Evolutionary conservation across 2,329 filamentous ascomycete genomes (phyloP).

Genomic region (Fusarium foetens): DNA sequence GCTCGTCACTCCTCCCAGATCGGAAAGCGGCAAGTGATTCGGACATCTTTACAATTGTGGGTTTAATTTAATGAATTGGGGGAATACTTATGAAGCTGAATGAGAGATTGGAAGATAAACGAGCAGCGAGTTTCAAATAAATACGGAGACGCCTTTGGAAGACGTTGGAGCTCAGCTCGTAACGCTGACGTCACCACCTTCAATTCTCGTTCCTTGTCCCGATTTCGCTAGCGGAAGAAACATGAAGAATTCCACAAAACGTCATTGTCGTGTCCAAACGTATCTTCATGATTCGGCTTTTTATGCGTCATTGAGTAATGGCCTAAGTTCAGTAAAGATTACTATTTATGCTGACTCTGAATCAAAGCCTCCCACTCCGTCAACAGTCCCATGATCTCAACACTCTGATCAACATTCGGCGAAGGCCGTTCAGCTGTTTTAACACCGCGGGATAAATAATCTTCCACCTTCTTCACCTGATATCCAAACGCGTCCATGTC

Average conservation of each 20-base stretch:
- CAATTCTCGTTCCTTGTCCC: neutral
- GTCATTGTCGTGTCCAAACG: neutral
- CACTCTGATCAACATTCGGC: conserved; percentile 11
- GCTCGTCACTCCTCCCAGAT: too few relatives aligned
- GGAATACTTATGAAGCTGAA: neutral
- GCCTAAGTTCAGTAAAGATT: too few relatives aligned
- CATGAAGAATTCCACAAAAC: neutral
- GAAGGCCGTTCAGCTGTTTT: conserved; percentile 5
- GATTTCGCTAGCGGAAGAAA: neutral
- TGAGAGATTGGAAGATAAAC: neutral
- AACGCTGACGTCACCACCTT: neutral
- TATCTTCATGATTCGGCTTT: neutral
- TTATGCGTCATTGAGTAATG: neutral
- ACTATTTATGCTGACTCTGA: neutral
- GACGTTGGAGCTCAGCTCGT: neutral
- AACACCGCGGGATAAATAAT: neutral
- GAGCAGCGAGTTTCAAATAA: neutral
- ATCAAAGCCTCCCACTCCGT: conserved; percentile 14
- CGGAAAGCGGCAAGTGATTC: too few relatives aligned
- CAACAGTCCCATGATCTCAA: conserved; percentile 11
- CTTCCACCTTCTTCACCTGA: conserved; percentile 8
- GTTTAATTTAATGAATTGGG: neutral
- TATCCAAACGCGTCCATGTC: conserved; percentile 5
- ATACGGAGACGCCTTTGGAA: neutral
- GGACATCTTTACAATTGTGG: accelerated